Evolutionary conservation across 345 rosid genomes (phyloP).

Genomic region (Raphanus sativus): DNA sequence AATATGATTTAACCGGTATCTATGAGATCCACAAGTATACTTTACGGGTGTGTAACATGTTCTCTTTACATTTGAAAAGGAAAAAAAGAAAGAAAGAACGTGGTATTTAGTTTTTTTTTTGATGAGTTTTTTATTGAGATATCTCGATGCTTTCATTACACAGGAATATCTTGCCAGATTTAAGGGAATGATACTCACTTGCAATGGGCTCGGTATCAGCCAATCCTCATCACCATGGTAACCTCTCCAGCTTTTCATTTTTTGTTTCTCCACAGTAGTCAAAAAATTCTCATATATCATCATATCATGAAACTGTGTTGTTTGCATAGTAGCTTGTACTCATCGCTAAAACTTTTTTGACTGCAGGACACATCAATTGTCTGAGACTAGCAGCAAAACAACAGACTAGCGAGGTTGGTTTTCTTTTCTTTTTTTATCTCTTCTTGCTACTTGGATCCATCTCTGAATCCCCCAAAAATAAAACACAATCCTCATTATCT

Average conservation of each 20-base stretch:
- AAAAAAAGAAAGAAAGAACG: background rate
- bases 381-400: conserved; percentile 41
- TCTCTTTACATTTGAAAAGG: background rate
- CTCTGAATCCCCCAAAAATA: background rate
- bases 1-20: conserved; percentile 76
- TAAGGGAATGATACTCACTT: conserved; percentile 89
- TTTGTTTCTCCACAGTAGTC: conserved; percentile 19
- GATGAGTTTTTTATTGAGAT: conserved; percentile 1
- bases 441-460: conserved; percentile 1
- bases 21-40: conserved; percentile 78
- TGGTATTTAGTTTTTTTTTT: conserved; percentile 7
- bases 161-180: conserved; percentile 89
- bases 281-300: background rate
- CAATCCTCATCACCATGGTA: conserved; percentile 55
- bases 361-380: conserved; percentile 55
- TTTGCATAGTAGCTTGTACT: conserved; percentile 14
- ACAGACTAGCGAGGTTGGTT: conserved; percentile 46
- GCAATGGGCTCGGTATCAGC: conserved; percentile 85
- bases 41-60: conserved; percentile 54
- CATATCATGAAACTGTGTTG: conserved; percentile 8
- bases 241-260: conserved; percentile 1
- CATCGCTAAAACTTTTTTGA: background rate
- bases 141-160: conserved; percentile 2
- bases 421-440: background rate
- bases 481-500: background rate